These are phyloP conservation scores for Fusarium oligoseptatum DNA, from an alignment of 2,329 filamentous ascomycete genomes.

Conservation along the genomic window DNA sequence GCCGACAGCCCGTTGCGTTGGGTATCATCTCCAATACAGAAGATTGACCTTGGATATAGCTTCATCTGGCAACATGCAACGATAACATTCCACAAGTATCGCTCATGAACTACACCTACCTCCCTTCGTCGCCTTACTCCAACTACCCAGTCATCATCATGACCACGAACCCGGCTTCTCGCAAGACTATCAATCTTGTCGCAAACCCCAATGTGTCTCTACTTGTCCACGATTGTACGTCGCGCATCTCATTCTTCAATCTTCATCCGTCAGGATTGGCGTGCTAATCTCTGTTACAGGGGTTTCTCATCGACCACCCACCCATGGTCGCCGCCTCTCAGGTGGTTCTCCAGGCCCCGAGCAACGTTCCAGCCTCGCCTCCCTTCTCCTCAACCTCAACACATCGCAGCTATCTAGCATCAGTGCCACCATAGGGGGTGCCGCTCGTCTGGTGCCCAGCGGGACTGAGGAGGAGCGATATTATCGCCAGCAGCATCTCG, in stretches of 20 bases:
- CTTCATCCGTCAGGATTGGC: background rate
- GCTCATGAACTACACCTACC: slow-evolving; percentile 99
- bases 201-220: slow-evolving; percentile 90
- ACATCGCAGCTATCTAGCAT: slow-evolving; percentile 89
- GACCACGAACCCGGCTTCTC: slow-evolving; percentile 86
- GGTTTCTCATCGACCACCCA: slow-evolving; percentile 92
- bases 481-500: slow-evolving; percentile 86
- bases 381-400: slow-evolving; percentile 90
- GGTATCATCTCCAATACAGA: slow-evolving; percentile 1
- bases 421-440: slow-evolving; percentile 93
- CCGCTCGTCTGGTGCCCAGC: slow-evolving; percentile 77
- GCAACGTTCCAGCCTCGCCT: slow-evolving; percentile 80
- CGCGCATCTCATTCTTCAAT: background rate
- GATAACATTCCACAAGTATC: slow-evolving; percentile 90
- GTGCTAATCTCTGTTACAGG: slow-evolving; percentile 56
- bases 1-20: slow-evolving; percentile 21
- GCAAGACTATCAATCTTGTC: slow-evolving; percentile 85
- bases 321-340: slow-evolving; percentile 70
- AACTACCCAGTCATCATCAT: slow-evolving; percentile 89
- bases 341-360: slow-evolving; percentile 74
- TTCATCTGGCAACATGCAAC: slow-evolving; percentile 93
- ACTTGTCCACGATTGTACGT: slow-evolving; percentile 89
- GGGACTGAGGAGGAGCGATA: slow-evolving; percentile 87
- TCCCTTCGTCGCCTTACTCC: slow-evolving; percentile 80
- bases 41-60: slow-evolving; percentile 63